Base-by-base conservation (phyloP, 768 basidiomycete genomes). In the Leccinum boreale region DNA sequence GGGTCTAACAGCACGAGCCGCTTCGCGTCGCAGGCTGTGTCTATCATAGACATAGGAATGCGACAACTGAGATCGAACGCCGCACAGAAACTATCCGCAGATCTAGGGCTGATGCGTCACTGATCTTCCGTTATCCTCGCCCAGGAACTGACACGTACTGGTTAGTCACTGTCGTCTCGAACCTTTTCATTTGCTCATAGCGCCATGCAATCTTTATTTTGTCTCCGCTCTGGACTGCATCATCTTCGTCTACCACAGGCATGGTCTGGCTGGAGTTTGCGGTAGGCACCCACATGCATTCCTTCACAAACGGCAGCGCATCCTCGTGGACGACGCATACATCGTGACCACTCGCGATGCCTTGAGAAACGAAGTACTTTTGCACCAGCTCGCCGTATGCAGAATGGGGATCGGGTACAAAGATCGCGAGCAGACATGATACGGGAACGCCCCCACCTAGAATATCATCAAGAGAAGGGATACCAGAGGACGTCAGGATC, bases 181-280 rank as follows among this genome's bases (percentile, higher is more conserved):
- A 96, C 73, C 80, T 86, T 75, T 89, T 91, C 90, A 98, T 90
- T 57, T 86, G 81, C 67, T 93, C 92, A 73, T 99, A 99, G 68
- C 97, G 82, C 92, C 97, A 99, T 29, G 97, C 97, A 65, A 99
- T 98, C 76, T 90, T 96, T 62, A 95, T 89, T 65, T 85, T 86
- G 26, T 84, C 78, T 44, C 75, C 80, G 35, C 65, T 68, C 62
- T 78, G 78, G 12, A 68, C 67, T n/a, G 61, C 62, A 33, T 63
- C 66, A 29, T 58, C 66, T 35, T 77, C 75, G 44, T 80, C 79
- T 28, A 52, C 52, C 10, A 57, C 23, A 14, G 65, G 59, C n/a
- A 58, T 53, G 23, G 57, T 51, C 21, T 58, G 55, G 31, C 28
- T 50, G 33, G 64, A 44, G 19, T 55, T 56, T 24, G 60, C 62